Percentiles rank a stretch among this genome's conserved stretches.
These are phyloP conservation scores for Helianthus tuberosus DNA, from an alignment of 129 eudicot species.

Conservation along the genomic window DNA sequence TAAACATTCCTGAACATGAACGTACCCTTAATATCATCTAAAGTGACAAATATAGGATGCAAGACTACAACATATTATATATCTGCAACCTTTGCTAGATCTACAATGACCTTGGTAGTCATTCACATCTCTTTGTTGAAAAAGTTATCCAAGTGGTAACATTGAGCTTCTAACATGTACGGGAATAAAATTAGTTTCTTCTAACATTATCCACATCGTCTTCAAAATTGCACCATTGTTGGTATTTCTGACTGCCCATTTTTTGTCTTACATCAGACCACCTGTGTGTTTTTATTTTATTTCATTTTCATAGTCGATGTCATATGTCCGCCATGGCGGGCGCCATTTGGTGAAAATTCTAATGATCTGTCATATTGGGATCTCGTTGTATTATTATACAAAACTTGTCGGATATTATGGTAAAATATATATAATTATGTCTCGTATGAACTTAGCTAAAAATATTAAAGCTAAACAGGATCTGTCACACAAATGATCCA, in stretches of 20 bases:
- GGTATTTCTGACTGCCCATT: slow-evolving; percentile 52
- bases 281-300: slow-evolving; percentile 54
- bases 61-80: slow-evolving; percentile 20
- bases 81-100: no score
- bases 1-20: not conserved
- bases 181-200: no score
- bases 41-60: slow-evolving; percentile 70
- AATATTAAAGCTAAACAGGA: slow-evolving; percentile 13
- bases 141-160: not conserved
- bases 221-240: slow-evolving; percentile 31
- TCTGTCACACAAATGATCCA: not conserved
- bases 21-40: slow-evolving; percentile 72
- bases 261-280: slow-evolving; percentile 67
- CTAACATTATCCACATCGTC: no score
- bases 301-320: slow-evolving; percentile 52
- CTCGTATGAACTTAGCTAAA: not conserved
- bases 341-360: slow-evolving; percentile 29
- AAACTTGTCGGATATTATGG: slow-evolving; percentile 40
- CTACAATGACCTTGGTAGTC: no score
- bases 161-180: not conserved
- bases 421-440: not conserved
- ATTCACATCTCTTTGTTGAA: no score
- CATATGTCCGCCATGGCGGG: slow-evolving; percentile 43
- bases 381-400: slow-evolving; percentile 64
- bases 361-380: slow-evolving; percentile 64